Conservation (phyloP, 2,329 filamentous ascomycete genomes). For the Emericellopsis cladophorae region DNA sequence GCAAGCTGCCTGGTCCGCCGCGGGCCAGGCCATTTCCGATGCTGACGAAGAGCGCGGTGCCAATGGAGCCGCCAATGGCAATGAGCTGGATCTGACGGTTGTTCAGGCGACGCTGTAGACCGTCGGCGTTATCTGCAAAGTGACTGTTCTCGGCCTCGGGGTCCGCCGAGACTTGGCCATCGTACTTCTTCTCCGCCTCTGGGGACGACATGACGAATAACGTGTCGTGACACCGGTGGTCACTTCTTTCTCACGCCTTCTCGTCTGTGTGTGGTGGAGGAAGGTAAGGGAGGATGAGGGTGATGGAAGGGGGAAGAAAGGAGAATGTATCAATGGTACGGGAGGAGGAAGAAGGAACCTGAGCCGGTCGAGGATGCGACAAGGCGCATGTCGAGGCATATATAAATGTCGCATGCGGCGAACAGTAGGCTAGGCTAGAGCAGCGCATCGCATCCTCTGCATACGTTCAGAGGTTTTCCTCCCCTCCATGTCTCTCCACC, state of each 20-base stretch:
- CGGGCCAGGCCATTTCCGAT: conserved; percentile 34
- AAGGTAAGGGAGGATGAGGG: background rate
- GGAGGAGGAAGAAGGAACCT: background rate
- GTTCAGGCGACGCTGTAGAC: conserved; percentile 24
- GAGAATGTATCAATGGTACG: too few relatives aligned
- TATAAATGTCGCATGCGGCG: conserved; percentile 2
- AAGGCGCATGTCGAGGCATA: background rate
- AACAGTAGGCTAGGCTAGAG: background rate
- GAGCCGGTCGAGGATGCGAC: background rate
- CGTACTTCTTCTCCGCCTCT: conserved; percentile 15
- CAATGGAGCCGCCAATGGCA: conserved; percentile 37
- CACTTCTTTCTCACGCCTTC: too few relatives aligned
- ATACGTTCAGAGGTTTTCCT: too few relatives aligned
- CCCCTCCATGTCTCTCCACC: too few relatives aligned
- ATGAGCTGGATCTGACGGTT: conserved; percentile 40
- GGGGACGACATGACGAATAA: conserved; percentile 6
- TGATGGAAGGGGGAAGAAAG: background rate
- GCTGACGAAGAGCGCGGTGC: conserved; percentile 39
- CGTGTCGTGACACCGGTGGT: background rate
- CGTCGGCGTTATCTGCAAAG: conserved; percentile 19
- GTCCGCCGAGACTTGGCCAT: conserved; percentile 6
- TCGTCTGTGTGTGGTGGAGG: background rate
- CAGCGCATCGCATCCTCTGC: background rate
- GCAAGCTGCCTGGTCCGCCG: conserved; percentile 26
- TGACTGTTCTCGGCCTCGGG: conserved; percentile 8